These are phyloP conservation scores for Magnaporthiopsis incrustans DNA, from an alignment of 2,329 filamentous ascomycete genomes.

Conservation along the genomic window DNA sequence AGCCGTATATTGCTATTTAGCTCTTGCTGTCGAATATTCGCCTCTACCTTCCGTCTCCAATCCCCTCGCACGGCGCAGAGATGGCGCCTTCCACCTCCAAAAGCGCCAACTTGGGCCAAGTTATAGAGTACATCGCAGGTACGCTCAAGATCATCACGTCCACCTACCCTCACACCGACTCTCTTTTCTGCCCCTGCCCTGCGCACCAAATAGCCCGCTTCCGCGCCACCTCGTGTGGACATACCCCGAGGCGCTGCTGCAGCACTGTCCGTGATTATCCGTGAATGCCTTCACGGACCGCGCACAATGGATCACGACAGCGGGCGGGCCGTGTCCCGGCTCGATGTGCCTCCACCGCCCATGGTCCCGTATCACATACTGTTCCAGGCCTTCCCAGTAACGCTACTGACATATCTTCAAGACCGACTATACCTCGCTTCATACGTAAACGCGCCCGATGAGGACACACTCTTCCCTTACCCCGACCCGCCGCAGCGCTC, in stretches of 20 bases:
- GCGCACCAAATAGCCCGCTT: not conserved
- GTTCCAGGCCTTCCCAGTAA: conserved; percentile 17
- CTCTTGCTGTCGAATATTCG: not conserved
- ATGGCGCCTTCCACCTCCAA: conserved; percentile 44
- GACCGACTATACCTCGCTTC: conserved; percentile 93
- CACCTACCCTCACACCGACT: not conserved
- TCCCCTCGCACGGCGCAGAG: conserved; percentile 11
- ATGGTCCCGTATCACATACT: conserved; percentile 13
- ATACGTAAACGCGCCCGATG: conserved; percentile 73
- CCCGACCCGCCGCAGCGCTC: conserved; percentile 51
- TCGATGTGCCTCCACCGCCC: not conserved
- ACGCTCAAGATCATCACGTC: conserved; percentile 25
- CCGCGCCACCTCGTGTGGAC: not conserved
- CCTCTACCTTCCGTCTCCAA: not conserved
- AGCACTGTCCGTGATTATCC: no score
- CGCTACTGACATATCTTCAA: conserved; percentile 38
- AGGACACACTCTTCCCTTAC: conserved; percentile 81
- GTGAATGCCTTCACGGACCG: not conserved
- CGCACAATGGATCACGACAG: not conserved
- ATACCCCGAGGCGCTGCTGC: not conserved
- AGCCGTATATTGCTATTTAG: not conserved
- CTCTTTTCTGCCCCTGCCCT: not conserved
- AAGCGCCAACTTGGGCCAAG: conserved; percentile 65
- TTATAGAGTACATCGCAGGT: conserved; percentile 97
- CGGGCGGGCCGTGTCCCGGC: not conserved